Evolutionary conservation across 176 grass and related monocot species (phyloP), one percentile per base, ranked within the genome.

Genomic region (Carex littledalei): DNA sequence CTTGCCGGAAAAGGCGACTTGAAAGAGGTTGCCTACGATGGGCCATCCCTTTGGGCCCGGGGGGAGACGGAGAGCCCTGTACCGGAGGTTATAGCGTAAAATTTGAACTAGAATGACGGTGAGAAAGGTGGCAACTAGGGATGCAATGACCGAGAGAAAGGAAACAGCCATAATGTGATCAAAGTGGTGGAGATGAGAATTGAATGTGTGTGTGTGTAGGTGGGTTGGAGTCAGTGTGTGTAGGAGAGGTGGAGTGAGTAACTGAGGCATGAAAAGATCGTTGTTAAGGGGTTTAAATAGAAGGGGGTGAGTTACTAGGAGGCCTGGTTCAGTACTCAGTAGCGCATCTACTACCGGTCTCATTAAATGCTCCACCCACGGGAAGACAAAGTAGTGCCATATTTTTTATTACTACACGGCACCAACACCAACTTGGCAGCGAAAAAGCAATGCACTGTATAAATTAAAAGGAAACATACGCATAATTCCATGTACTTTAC

Each of bases 1-100:
- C 92, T 94, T 97, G 13, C 92, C 92, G 10, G 94, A 91, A 75
- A 97, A 93, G 1, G 87, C 92, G 21, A 97, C 87, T 83, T 97
- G 92, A 75, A 94, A 91, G 35, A 97, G 91, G 84, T 97, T 97
- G 1, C 94, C 94, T 8, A 94, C 86, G 20, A 97, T 56, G 7
- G 94, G 94, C 92, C 89, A 92, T 39, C 84, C 94, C 1, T 86
- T 84, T 24, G 92, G 94, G 2, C 94, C 94, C 0, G 94, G 92
- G 1, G 94, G 94, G 1, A 97, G 86, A 0, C 83, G 49, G 13
- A 94, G 89, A 0, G 86, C 92, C 34, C 10, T 75, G 87, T 94
- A 63, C 39, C 87, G 81, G 12, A 64, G 81, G 5, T 83, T 83
- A 55, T 83, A 83, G 22, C 39, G 81, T 54, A 67, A 54, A 43